A percentile compares a stretch with the other conserved stretches of the same genome.
Evolutionary conservation across 306 rosid genomes (phyloP).

Genomic region (Casuarina glauca): DNA sequence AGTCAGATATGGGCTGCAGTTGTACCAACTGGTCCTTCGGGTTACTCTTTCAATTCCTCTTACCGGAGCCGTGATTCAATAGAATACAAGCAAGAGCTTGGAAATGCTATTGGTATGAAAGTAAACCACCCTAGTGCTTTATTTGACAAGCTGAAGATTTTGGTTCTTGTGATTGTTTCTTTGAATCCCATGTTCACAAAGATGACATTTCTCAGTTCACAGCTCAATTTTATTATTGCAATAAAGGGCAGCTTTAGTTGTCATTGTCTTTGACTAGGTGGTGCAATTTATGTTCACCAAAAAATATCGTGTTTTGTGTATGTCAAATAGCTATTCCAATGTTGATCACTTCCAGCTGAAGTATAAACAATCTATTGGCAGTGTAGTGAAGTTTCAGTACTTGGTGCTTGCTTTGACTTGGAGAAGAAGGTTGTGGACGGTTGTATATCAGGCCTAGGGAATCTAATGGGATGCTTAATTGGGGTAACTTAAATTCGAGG

Average conservation of each 20-base stretch:
- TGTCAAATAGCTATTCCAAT: conserved; percentile 14
- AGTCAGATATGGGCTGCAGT: conserved; percentile 99
- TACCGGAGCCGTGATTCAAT: conserved; percentile 70
- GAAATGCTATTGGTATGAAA: conserved; percentile 87
- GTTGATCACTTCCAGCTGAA: conserved; percentile 23
- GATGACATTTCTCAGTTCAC: conserved; percentile 21
- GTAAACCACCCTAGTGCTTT: conserved; percentile 16
- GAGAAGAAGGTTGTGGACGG: background rate
- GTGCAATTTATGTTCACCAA: conserved; percentile 3
- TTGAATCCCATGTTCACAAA: conserved; percentile 20
- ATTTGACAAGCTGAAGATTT: conserved; percentile 18
- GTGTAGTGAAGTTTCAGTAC: background rate
- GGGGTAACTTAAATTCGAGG: too few species aligned
- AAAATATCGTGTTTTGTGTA: conserved; percentile 10
- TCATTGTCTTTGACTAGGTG: conserved; percentile 27
- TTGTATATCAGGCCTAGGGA: background rate
- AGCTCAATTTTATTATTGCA: conserved; percentile 20
- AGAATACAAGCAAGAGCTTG: conserved; percentile 89
- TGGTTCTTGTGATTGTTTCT: conserved; percentile 13
- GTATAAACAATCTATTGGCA: background rate
- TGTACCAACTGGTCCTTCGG: conserved; percentile 84
- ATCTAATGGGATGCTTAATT: background rate
- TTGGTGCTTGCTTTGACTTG: background rate
- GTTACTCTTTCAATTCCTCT: conserved; percentile 83
- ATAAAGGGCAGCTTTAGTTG: conserved; percentile 24